These are phyloP conservation scores for Primulina huaijiensis DNA, from an alignment of 257 asterid species.

Conservation along the genomic window DNA sequence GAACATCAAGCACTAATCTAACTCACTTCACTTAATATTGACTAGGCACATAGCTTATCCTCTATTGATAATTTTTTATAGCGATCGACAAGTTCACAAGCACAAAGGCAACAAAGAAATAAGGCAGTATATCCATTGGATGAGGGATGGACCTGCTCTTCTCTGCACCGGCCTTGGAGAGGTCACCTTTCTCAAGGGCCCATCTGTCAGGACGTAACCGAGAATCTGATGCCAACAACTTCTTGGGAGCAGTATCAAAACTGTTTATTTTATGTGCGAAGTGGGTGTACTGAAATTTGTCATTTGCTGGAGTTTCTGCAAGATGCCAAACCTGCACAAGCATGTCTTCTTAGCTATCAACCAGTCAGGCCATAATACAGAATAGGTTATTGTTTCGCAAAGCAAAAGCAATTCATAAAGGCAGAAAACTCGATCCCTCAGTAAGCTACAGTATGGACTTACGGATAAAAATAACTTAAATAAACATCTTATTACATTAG, in stretches of 20 bases:
- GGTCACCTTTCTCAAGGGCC: constrained; percentile 96
- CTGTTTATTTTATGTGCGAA: constrained; percentile 94
- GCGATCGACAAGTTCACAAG: not conserved
- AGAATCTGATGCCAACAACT: constrained; percentile 87
- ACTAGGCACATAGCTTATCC: not conserved
- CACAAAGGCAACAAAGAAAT: not conserved
- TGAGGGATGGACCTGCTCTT: constrained; percentile 75
- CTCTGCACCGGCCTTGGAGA: constrained; percentile 80
- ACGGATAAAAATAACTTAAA: not conserved
- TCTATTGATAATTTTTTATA: not conserved
- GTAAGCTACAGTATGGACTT: constrained; percentile 8
- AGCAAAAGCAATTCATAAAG: not conserved
- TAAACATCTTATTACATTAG: constrained; percentile 11
- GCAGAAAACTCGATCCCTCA: not conserved
- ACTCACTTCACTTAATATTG: not conserved
- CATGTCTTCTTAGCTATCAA: constrained; percentile 7
- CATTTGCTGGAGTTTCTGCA: constrained; percentile 68
- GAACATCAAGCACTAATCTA: not conserved
- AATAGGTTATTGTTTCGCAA: not conserved
- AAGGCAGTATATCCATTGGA: not conserved
- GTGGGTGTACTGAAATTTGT: constrained; percentile 83
- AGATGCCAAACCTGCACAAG: constrained; percentile 73
- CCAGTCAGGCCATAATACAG: constrained; percentile 13
- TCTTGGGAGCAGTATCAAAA: constrained; percentile 89
- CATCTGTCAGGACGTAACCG: constrained; percentile 95